A percentile compares a stretch with the other conserved stretches of the same genome.
Evolutionary conservation across 2,329 filamentous ascomycete genomes (phyloP).

Genomic region (Cladophialophora immunda): DNA sequence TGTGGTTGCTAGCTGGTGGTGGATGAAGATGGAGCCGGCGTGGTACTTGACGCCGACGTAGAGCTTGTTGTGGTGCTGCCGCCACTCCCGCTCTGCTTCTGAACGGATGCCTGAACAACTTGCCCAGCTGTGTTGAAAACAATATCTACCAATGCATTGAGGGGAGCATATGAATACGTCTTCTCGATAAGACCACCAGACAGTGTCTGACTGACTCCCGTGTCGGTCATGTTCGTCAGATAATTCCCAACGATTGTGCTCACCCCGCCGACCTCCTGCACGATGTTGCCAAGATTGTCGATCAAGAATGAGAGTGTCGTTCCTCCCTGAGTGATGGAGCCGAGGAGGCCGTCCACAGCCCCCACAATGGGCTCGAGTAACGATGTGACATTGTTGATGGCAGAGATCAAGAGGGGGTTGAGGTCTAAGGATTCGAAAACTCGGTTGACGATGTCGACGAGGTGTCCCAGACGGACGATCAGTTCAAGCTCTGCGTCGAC

Average conservation of each 20-base stretch:
- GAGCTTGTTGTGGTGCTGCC: constrained; percentile 17
- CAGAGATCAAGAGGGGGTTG: constrained; percentile 67
- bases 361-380: constrained; percentile 64
- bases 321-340: constrained; percentile 65
- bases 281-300: constrained; percentile 70
- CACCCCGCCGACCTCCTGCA: constrained; percentile 65
- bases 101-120: constrained; percentile 58
- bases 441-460: constrained; percentile 69
- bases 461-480: constrained; percentile 66
- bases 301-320: constrained; percentile 64
- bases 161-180: constrained; percentile 61
- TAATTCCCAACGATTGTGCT: constrained; percentile 67
- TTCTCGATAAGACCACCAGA: constrained; percentile 53
- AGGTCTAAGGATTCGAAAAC: constrained; percentile 68
- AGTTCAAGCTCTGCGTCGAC: constrained; percentile 68
- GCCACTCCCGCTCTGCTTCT: constrained; percentile 24
- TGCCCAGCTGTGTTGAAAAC: constrained; percentile 64
- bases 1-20: constrained; percentile 11
- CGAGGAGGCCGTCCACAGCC: constrained; percentile 66
- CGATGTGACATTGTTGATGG: constrained; percentile 63
- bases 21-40: constrained; percentile 10
- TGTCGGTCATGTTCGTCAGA: constrained; percentile 66
- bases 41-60: constrained; percentile 17
- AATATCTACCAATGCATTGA: constrained; percentile 63
- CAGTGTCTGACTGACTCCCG: constrained; percentile 40